Percentiles rank a stretch among this genome's conserved stretches.
These are phyloP conservation scores for Saccharomyces hybrid DNA, from an alignment of 1,139 yeast species.

Conservation along the genomic window DNA sequence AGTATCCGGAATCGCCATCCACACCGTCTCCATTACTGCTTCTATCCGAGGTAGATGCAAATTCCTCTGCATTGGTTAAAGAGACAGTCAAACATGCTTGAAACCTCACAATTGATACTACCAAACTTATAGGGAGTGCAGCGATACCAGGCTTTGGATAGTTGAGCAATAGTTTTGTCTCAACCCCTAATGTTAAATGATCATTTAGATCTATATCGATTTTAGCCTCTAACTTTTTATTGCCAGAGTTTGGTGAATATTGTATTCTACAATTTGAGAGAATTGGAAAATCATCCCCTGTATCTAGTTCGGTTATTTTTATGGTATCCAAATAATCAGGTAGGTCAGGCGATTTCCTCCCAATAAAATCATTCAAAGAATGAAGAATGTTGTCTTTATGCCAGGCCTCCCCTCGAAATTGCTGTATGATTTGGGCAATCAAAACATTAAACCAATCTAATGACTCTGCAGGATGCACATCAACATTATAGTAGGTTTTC, in stretches of 20 bases:
- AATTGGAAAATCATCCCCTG: conserved; percentile 94
- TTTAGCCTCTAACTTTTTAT: conserved; percentile 65
- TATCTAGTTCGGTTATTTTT: conserved; percentile 76
- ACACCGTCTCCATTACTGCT: conserved; percentile 8
- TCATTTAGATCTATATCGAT: conserved; percentile 92
- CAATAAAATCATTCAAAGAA: conserved; percentile 51
- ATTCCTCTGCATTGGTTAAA: conserved; percentile 31
- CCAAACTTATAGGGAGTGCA: conserved; percentile 69
- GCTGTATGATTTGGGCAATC: conserved; percentile 84
- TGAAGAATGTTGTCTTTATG: conserved; percentile 76
- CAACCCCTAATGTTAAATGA: conserved; percentile 81
- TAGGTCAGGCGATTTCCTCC: conserved; percentile 35
- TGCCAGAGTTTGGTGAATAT: conserved; percentile 38
- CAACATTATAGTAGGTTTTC: conserved; percentile 87
- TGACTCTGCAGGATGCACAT: conserved; percentile 80
- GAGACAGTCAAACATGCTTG: conserved; percentile 90
- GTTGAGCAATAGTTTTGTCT: conserved; percentile 72
- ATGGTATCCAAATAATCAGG: conserved; percentile 81
- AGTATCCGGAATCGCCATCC: conserved; percentile 35
- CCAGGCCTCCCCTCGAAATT: conserved; percentile 79
- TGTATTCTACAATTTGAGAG: conserved; percentile 85
- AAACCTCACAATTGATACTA: conserved; percentile 84
- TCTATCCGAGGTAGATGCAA: conserved; percentile 47
- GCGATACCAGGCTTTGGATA: conserved; percentile 84
- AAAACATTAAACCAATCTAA: conserved; percentile 95